These are phyloP conservation scores for Arthroderma sp. DNA, from an alignment of 2,329 filamentous ascomycete genomes.

Conservation along the genomic window DNA sequence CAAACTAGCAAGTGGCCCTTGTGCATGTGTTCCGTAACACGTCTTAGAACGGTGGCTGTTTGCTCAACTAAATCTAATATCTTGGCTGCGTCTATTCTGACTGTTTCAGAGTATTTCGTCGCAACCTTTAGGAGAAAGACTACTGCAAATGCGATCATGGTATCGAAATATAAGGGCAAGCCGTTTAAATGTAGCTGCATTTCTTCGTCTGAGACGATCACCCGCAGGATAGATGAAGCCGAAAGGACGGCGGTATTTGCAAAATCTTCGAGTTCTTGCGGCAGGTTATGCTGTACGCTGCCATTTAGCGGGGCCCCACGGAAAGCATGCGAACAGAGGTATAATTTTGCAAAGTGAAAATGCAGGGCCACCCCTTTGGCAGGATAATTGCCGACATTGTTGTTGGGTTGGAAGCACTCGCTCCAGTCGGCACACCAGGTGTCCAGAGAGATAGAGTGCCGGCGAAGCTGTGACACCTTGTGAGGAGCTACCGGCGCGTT, in stretches of 20 bases:
- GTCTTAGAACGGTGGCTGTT: not conserved
- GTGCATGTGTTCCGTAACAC: not conserved
- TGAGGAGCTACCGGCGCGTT: not conserved
- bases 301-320: slow-evolving; percentile 16
- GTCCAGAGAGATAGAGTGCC: not conserved
- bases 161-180: slow-evolving; percentile 26
- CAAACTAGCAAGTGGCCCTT: not conserved
- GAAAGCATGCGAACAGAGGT: slow-evolving; percentile 34
- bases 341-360: slow-evolving; percentile 35
- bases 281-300: slow-evolving; percentile 11
- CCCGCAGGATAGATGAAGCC: slow-evolving; percentile 23
- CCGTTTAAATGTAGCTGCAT: slow-evolving; percentile 23
- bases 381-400: slow-evolving; percentile 32
- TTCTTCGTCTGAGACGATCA: slow-evolving; percentile 23
- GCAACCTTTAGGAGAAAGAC: slow-evolving; percentile 28
- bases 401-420: slow-evolving; percentile 8
- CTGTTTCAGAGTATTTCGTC: slow-evolving; percentile 15
- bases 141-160: slow-evolving; percentile 28
- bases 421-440: not conserved
- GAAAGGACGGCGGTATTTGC: slow-evolving; percentile 25
- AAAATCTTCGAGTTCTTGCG: slow-evolving; percentile 22
- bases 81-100: not conserved
- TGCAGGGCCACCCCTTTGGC: slow-evolving; percentile 33
- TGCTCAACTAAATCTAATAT: not conserved
- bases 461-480: not conserved